phyloP scores from a whole-genome alignment of 2,329 filamentous ascomycete species.

The Fusarium algeriense region DNA sequence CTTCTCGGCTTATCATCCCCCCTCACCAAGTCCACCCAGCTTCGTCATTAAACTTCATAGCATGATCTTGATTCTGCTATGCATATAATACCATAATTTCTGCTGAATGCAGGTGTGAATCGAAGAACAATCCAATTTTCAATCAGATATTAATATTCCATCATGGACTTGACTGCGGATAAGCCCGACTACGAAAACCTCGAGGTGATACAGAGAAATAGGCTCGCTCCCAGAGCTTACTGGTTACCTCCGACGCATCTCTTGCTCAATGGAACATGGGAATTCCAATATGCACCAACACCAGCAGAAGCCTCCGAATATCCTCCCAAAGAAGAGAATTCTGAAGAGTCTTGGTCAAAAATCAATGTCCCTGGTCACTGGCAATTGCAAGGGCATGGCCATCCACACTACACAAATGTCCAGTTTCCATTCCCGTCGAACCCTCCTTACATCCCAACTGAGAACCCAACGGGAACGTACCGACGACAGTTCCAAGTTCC shows the following conservation, averaged over 20 bases:
- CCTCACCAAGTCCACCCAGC: neutral
- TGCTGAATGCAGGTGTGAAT: rapidly evolving
- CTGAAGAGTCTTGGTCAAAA: neutral
- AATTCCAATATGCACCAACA: constrained; percentile 14
- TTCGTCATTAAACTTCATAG: neutral
- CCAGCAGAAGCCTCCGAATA: constrained; percentile 2
- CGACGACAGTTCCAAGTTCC: neutral
- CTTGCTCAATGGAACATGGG: constrained; percentile 18
- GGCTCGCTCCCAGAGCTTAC: constrained; percentile 9
- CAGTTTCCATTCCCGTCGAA: constrained; percentile 19
- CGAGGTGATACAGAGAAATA: constrained; percentile 17
- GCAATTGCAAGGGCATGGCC: constrained; percentile 15
- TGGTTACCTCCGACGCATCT: constrained; percentile 17
- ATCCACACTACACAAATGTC: constrained; percentile 20
- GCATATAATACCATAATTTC: neutral
- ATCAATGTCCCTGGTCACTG: constrained; percentile 13
- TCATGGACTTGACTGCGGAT: neutral
- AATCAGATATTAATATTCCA: rapidly evolving
- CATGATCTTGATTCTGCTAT: neutral
- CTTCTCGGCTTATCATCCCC: neutral
- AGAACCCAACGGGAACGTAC: constrained; percentile 15
- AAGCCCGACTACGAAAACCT: constrained; percentile 23
- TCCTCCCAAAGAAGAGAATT: neutral
- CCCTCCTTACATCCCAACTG: constrained; percentile 14
- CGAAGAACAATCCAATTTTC: neutral